Conservation (phyloP, 208 protist species). For the Sergeia podlipaevii region DNA sequence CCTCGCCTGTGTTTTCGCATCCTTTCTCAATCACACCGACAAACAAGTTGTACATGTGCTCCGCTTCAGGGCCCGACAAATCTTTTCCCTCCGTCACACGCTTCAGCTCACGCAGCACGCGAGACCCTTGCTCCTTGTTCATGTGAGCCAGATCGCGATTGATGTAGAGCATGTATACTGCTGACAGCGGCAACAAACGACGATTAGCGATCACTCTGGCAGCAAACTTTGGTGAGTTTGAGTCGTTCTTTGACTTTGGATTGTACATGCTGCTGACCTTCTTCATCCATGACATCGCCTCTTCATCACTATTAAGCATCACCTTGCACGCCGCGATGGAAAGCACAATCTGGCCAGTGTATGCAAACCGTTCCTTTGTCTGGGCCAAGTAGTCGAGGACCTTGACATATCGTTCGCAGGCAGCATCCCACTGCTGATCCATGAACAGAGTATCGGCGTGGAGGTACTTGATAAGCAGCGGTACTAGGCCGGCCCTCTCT, state of each 20-base stretch:
- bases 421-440: slow-evolving; percentile 79
- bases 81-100: slow-evolving; percentile 61
- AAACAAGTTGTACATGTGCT: slow-evolving; percentile 84
- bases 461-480: slow-evolving; percentile 85
- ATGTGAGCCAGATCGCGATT: slow-evolving; percentile 91
- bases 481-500: slow-evolving; percentile 57
- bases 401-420: slow-evolving; percentile 50
- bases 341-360: slow-evolving; percentile 83
- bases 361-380: slow-evolving; percentile 82
- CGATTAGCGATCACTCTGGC: slow-evolving; percentile 67
- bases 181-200: slow-evolving; percentile 67
- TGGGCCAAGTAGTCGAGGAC: slow-evolving; percentile 62
- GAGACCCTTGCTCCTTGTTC: slow-evolving; percentile 70
- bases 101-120: slow-evolving; percentile 61
- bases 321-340: slow-evolving; percentile 81
- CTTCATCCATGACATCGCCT: slow-evolving; percentile 68
- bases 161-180: slow-evolving; percentile 90
- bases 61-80: slow-evolving; percentile 60
- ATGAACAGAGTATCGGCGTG: slow-evolving; percentile 91
- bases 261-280: slow-evolving; percentile 87
- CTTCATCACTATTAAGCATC: slow-evolving; percentile 67
- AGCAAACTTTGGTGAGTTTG: slow-evolving; percentile 86
- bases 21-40: slow-evolving; percentile 88
- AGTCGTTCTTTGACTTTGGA: slow-evolving; percentile 86
- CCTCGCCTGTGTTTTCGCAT: slow-evolving; percentile 55